Evolutionary conservation across 1,139 yeast genomes (phyloP), one percentile per base, ranked within the genome.

Genomic region (Suhomyces kunorum): DNA sequence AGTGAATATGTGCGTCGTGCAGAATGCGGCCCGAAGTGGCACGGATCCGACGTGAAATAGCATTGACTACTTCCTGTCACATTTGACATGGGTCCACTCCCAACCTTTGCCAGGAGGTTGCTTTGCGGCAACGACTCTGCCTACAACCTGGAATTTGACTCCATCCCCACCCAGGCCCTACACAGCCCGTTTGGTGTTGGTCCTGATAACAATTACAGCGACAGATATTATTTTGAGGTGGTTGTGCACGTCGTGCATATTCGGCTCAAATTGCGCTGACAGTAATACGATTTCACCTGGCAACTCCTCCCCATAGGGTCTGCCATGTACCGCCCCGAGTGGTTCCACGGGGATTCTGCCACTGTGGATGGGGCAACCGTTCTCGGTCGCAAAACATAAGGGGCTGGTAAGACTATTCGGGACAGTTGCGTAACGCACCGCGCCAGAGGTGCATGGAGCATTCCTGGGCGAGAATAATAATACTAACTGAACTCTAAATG

Each of bases 161-260:
- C n/a, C n/a, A n/a, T n/a, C n/a, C n/a, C n/a, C n/a, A n/a, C n/a
- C n/a, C n/a, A n/a, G n/a, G n/a, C n/a, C n/a, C n/a, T n/a, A 20
- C 24, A 4, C 4, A 9, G 24, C 4, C 24, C 24, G 24, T 9
- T 4, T 2, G 5, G 24, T 20, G 4, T 11, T 11, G 24, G 24
- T 11, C 24, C 24, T 11, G 24, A 11, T 9, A 7, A 20, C 24
- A 20, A 20, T 28, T 11, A 15, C n/a, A 11, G 14, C 12, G 8
- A 23, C 31, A 18, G 31, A 25, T 28, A 28, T 28, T 28, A 28
- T 28, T 28, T 28, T 22, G 8, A 15, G n/a, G 31, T 12, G n/a
- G 31, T 22, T 12, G 31, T 17, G 17, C 11, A 17, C 8, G 24
- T 20, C 24, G 24, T n/a, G 24, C 24, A 20, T 11, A 9, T 19